Base-by-base conservation (phyloP, 2,329 filamentous ascomycete genomes). In the Alternaria triticimaculans region DNA sequence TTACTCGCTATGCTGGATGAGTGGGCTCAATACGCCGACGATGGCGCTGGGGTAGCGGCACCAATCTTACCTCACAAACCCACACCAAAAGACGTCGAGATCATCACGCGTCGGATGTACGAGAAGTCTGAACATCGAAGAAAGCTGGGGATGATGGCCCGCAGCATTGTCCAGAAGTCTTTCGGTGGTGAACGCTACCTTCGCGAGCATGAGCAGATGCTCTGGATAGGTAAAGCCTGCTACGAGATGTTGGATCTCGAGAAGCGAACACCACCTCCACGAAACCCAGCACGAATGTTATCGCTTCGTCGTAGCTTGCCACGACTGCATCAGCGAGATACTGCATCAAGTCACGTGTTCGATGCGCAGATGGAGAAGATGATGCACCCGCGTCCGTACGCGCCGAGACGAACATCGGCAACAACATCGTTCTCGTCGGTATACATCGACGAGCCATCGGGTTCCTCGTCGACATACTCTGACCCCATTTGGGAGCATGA, bases 1-100 rank as follows among this genome's bases (percentile, higher is more conserved):
- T 83, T 90, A 68, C 82, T 90, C 12, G 87, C 84, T 7, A 84
- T 90, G 81, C 78, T 89, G 1, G 88, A 87, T 5, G 85, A 88
- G 71, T 90, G 88, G 88, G 81, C 84, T 57, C 79, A 85, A 53
- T 89, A 87, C 71, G 85, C 87, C 4, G 84, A 86, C 2, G 87
- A 89, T 65, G 70, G 70, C 5, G 79, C 79, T 4, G 78, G 77
- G 12, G 71, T 76, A 23, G 72, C 81, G 7, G 76, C 73, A 8
- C 80, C 82, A 12, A 69, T 84, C 3, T 78, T 87, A 4, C 82
- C 84, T 21, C 82, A 86, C 45, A 81, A 82, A 7, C 85, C 86
- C 0, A 85, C 81, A 9, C 74, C 77, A 0, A 76, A 82, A 6
- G 86, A 89, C 46, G 86, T 88, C 15, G 80, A 82, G 26, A 80